phyloP scores from a whole-genome alignment of 208 protist genomes.

The Entamoeba moshkovskii region DNA sequence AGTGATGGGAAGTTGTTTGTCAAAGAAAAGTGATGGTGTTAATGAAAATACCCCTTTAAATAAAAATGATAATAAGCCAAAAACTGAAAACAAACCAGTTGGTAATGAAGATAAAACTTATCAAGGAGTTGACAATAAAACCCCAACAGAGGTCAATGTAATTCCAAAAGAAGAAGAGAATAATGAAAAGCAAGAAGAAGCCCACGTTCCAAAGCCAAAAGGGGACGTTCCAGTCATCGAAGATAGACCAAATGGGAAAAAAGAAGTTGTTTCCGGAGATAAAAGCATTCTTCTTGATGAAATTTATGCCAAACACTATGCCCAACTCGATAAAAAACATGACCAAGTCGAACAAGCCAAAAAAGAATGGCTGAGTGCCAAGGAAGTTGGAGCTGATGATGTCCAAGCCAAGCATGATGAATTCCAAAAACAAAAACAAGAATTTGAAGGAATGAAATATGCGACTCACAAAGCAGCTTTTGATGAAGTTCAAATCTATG shows the following conservation, averaged over 20 bases:
- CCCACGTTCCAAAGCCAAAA: not conserved
- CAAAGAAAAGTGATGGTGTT: not conserved
- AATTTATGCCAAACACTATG: not conserved
- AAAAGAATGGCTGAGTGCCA: not conserved
- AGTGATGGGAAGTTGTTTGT: not conserved
- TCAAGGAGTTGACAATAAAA: not conserved
- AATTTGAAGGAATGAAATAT: not conserved
- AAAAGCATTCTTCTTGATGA: constrained; percentile 1
- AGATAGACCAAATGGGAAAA: not conserved
- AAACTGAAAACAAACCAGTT: not conserved
- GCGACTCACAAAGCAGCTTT: not conserved
- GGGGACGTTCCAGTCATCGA: not conserved
- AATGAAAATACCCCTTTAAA: not conserved
- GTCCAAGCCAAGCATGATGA: not conserved
- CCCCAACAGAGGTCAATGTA: not conserved
- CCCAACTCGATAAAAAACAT: not conserved
- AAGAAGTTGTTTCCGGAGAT: not conserved
- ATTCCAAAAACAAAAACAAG: not conserved
- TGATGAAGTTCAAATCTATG: not conserved
- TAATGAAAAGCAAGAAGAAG: not conserved
- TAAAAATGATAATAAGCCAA: not conserved
- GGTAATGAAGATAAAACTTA: not conserved
- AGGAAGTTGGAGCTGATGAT: not conserved
- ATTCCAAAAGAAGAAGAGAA: not conserved
- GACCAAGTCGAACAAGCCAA: not conserved